Evolutionary conservation across 1,284 basidiomycete species (phyloP), one percentile per base, ranked within the genome.

Genomic region (Ganoderma sinense): DNA sequence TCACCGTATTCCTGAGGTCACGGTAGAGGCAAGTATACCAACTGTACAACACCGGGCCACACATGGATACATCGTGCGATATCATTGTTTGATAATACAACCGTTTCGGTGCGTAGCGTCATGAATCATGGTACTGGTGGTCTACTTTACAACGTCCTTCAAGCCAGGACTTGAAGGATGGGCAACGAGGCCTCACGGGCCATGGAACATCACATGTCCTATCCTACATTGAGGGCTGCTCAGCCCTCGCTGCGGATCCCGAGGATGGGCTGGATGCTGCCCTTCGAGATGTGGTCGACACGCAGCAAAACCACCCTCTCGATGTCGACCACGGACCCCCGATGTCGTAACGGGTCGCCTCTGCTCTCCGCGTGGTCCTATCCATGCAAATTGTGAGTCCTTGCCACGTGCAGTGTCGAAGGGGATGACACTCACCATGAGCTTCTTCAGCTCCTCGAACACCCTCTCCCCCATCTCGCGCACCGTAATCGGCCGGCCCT

Each of bases 201-300:
- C n/a, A n/a, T n/a, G n/a, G n/a, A n/a, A n/a, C n/a, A n/a, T 20
- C 14, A 5, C n/a, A 18, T 20, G 23, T 29, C 16, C n/a, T n/a
- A n/a, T n/a, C n/a, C 61, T 43, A 13, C 14, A 43, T 18, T 43
- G 14, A 4, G 41, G 26, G 5, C 14, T 2, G 16, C 62, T 23
- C n/a, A 45, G 4, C 36, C 65, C 18, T 60, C 33, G 16, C 36
- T 56, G n/a, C 43, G 36, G 41, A 68, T 51, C 0, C 51, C 67
- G 18, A 64, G 33, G 36, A 68, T 64, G 11, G 67, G 62, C 58
- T 68, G 67, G 56, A 68, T 29, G 26, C 56, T 64, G 8, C 62
- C 67, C 20, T 55, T 48, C 16, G 67, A 68, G 26, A 68, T 45
- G 58, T 68, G 67, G 8, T 68, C 67, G 36, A 64, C 33, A 8